A percentile compares a stretch with the other conserved stretches of the same genome.
phyloP scores from a whole-genome alignment of 129 eudicot species.

The Mikania micrantha region DNA sequence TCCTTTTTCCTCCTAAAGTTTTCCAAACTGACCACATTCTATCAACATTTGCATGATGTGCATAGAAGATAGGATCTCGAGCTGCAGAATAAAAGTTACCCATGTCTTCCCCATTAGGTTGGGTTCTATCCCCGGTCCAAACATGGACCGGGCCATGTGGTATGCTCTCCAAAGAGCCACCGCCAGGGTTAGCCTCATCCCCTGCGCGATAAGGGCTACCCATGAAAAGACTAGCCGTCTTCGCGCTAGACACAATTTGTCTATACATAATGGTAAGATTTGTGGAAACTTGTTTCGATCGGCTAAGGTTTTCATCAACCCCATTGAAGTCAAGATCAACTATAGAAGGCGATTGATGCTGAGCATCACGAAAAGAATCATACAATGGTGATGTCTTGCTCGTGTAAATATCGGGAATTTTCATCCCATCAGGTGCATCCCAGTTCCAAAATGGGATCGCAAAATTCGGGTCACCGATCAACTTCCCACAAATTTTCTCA shows the following conservation, averaged over 20 bases:
- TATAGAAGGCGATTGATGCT: slow-evolving; percentile 33
- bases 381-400: slow-evolving; percentile 37
- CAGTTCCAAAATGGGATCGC: slow-evolving; percentile 56
- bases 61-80: slow-evolving; percentile 48
- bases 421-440: slow-evolving; percentile 53
- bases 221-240: slow-evolving; percentile 34
- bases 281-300: slow-evolving; percentile 23
- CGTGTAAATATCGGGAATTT: slow-evolving; percentile 38
- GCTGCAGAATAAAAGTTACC: slow-evolving; percentile 60
- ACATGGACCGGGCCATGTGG: slow-evolving; percentile 49
- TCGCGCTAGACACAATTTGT: slow-evolving; percentile 41
- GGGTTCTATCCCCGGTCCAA: slow-evolving; percentile 42
- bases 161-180: slow-evolving; percentile 36
- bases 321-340: slow-evolving; percentile 44
- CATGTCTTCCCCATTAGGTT: slow-evolving; percentile 41
- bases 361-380: slow-evolving; percentile 29
- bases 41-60: slow-evolving; percentile 50
- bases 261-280: slow-evolving; percentile 57
- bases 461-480: slow-evolving; percentile 43
- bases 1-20: slow-evolving; percentile 29
- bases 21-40: slow-evolving; percentile 59
- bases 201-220: slow-evolving; percentile 50
- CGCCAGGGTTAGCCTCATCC: slow-evolving; percentile 36
- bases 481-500: slow-evolving; percentile 48
- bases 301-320: slow-evolving; percentile 23